Percentiles rank a stretch among this genome's conserved stretches.
Evolutionary conservation across 129 eudicot species (phyloP).

Genomic region (Lonicera japonica): DNA sequence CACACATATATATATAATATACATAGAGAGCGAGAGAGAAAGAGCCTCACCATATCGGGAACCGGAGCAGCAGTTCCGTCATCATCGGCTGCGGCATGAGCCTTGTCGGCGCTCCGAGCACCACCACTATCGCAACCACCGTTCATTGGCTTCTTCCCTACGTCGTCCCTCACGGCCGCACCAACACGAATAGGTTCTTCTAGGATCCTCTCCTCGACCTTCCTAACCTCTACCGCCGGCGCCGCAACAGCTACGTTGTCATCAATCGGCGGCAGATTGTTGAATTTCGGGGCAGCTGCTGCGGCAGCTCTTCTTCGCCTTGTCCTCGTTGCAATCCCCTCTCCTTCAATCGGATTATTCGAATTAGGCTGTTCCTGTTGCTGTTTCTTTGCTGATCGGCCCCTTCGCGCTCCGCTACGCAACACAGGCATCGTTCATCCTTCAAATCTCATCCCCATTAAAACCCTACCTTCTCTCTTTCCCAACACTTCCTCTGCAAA

Average conservation of each 20-base stretch:
- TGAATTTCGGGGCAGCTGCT: constrained; percentile 5
- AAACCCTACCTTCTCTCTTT: not conserved
- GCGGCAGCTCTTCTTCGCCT: constrained; percentile 22
- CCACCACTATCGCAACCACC: constrained; percentile 54
- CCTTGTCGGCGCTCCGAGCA: constrained; percentile 49
- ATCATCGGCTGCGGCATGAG: constrained; percentile 35
- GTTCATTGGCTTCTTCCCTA: constrained; percentile 43
- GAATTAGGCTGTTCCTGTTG: not conserved
- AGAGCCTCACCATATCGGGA: constrained; percentile 67
- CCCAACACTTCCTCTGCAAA: not conserved
- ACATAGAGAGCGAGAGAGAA: too few species aligned
- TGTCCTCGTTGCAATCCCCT: constrained; percentile 17
- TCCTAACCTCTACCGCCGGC: constrained; percentile 10
- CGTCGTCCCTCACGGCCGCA: not conserved
- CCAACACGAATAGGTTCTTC: not conserved
- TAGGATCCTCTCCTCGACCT: constrained; percentile 7
- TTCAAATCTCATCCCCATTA: constrained; percentile 12
- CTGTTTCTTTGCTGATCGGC: constrained; percentile 20
- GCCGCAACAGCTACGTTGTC: constrained; percentile 10
- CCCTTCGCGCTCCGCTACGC: constrained; percentile 49
- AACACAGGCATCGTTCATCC: constrained; percentile 60
- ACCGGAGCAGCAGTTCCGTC: constrained; percentile 58
- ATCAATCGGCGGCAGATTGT: constrained; percentile 9
- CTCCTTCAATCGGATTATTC: constrained; percentile 8
- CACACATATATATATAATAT: too few species aligned